Percentiles rank a stretch among this genome's conserved stretches.
Evolutionary conservation across 192 early-diverging fungal genomes (phyloP).

Genomic region (Oehlia diaphana): DNA sequence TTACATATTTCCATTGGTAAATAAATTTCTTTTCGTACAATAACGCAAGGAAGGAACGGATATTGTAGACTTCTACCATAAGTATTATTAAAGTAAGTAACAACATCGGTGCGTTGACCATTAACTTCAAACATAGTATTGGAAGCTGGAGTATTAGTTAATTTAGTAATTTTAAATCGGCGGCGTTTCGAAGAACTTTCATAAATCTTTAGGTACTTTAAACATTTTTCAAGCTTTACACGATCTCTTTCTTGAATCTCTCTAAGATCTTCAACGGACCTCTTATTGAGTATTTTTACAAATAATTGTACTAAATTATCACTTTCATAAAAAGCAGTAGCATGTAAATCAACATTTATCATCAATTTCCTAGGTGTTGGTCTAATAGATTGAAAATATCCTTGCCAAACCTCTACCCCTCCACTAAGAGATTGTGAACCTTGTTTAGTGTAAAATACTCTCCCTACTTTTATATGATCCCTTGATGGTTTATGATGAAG

Average conservation of each 20-base stretch:
- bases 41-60: constrained; percentile 80
- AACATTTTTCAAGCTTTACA: constrained; percentile 45
- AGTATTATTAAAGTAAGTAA: constrained; percentile 71
- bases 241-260: constrained; percentile 48
- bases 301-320: constrained; percentile 75
- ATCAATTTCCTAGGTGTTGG: constrained; percentile 54
- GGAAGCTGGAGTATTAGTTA: constrained; percentile 67
- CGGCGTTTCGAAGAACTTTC: constrained; percentile 53
- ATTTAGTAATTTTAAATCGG: constrained; percentile 68
- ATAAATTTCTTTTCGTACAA: constrained; percentile 64
- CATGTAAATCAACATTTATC: constrained; percentile 71
- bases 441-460: constrained; percentile 87
- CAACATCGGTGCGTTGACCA: constrained; percentile 59
- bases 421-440: constrained; percentile 51
- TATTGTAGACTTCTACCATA: constrained; percentile 73
- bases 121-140: constrained; percentile 71
- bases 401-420: constrained; percentile 89
- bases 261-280: constrained; percentile 48
- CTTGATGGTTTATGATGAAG: constrained; percentile 79
- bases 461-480: constrained; percentile 72
- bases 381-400: constrained; percentile 85
- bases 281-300: constrained; percentile 61
- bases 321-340: constrained; percentile 66
- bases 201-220: constrained; percentile 56
- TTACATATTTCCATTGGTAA: constrained; percentile 92